Evolutionary conservation across 805 yeast species (phyloP).

Genomic region (Hanseniaspora hatyaiensis): DNA sequence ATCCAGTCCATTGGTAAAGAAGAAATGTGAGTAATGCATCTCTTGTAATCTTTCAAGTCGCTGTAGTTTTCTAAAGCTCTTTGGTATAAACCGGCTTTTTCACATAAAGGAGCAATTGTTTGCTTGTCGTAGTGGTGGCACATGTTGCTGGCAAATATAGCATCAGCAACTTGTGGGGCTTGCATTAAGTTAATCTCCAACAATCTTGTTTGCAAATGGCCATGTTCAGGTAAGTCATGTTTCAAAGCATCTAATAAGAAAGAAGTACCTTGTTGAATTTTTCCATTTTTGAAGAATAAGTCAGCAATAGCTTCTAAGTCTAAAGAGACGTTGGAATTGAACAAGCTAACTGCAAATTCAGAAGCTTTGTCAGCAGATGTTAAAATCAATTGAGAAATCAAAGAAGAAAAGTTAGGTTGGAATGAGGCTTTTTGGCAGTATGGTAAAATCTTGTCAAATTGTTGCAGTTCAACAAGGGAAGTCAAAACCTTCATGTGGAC

Average conservation of each 20-base stretch:
- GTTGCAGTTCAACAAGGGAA: conserved; percentile 86
- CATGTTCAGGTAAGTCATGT: conserved; percentile 86
- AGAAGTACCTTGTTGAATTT: conserved; percentile 95
- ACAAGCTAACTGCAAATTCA: conserved; percentile 83
- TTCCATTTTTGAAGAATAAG: conserved; percentile 86
- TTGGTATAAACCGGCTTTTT: conserved; percentile 89
- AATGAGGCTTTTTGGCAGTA: conserved; percentile 82
- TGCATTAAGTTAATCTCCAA: conserved; percentile 84
- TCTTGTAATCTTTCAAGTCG: conserved; percentile 86
- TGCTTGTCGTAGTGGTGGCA: conserved; percentile 92
- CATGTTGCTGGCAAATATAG: conserved; percentile 89
- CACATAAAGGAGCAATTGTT: conserved; percentile 82
- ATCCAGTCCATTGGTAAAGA: conserved; percentile 88
- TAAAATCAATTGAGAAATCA: conserved; percentile 82
- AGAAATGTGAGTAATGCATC: conserved; percentile 81
- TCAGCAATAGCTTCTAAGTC: conserved; percentile 84
- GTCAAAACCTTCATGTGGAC: conserved; percentile 82
- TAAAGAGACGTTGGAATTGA: conserved; percentile 46
- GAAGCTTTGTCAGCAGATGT: conserved; percentile 96
- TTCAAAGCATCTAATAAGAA: conserved; percentile 89
- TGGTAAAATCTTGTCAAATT: conserved; percentile 89
- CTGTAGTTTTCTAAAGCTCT: conserved; percentile 94
- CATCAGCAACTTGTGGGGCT: conserved; percentile 99
- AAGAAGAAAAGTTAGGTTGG: conserved; percentile 77
- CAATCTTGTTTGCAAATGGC: conserved; percentile 87